Evolutionary conservation across 345 rosid species (phyloP).

Genomic region (Sisymbrium irio): DNA sequence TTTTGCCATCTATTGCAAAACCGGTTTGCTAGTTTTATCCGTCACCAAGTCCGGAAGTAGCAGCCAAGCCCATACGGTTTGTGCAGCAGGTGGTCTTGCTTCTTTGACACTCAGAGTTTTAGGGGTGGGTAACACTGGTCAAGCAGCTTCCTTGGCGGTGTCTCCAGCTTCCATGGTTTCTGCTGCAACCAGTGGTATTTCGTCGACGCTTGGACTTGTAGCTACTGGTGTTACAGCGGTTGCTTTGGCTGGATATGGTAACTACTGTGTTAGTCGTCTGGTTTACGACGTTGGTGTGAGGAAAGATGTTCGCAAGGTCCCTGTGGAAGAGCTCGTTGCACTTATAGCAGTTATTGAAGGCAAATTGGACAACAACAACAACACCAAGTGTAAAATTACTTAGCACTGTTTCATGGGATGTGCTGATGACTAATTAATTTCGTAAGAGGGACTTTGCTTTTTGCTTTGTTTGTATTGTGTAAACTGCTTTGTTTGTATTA

Average conservation of each 20-base stretch:
- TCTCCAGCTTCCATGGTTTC: not conserved
- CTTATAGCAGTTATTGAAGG: conserved; percentile 1
- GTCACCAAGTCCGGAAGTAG: conserved; percentile 59
- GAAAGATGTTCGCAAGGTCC: conserved; percentile 45
- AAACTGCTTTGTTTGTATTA: not conserved
- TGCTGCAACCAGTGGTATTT: conserved; percentile 13
- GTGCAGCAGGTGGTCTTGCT: conserved; percentile 45
- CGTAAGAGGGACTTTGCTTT: not conserved
- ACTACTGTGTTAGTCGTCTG: conserved; percentile 33
- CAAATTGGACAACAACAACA: not conserved
- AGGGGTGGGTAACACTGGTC: conserved; percentile 8
- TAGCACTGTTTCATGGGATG: not conserved
- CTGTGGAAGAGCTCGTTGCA: conserved; percentile 30
- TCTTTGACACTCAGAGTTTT: conserved; percentile 15
- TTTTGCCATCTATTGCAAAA: conserved; percentile 80
- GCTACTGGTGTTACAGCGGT: conserved; percentile 60
- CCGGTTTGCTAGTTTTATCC: conserved; percentile 53
- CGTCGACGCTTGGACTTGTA: conserved; percentile 49
- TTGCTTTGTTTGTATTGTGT: conserved; percentile 8
- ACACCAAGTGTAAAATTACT: not conserved
- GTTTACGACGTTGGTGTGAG: conserved; percentile 65
- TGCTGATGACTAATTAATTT: not conserved
- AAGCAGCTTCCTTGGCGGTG: conserved; percentile 19
- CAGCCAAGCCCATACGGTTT: conserved; percentile 53
- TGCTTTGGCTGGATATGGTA: conserved; percentile 42